Conservation (phyloP, 441 rosid genomes). For the Erodium moschatum region DNA sequence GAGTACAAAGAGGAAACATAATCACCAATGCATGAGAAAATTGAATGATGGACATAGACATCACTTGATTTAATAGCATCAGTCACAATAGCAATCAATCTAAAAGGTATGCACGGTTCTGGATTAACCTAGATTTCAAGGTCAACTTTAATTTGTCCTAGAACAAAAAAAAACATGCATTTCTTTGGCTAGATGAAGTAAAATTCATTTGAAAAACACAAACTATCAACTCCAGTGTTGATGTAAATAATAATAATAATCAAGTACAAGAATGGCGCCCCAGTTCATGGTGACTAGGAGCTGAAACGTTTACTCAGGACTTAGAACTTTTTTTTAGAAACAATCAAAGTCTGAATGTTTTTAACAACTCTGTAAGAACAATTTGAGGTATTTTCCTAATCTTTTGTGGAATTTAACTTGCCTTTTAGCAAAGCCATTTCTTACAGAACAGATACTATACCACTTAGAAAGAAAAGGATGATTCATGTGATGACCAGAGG, state of each 20-base stretch:
- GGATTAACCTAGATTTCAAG: neutral
- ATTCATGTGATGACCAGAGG: neutral
- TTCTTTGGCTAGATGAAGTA: neutral
- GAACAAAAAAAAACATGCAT: neutral
- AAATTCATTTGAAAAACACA: neutral
- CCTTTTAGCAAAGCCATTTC: neutral
- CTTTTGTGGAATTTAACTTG: neutral
- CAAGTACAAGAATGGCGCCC: neutral
- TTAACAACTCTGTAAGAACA: too few species aligned
- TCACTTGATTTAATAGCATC: neutral
- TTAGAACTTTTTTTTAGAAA: neutral
- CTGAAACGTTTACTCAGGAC: neutral
- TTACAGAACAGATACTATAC: neutral
- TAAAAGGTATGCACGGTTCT: neutral
- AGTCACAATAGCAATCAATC: neutral
- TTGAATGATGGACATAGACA: neutral
- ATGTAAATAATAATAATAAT: neutral
- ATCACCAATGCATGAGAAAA: neutral
- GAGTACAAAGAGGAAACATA: conserved; percentile 3
- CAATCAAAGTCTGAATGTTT: neutral
- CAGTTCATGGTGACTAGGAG: neutral
- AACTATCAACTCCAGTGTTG: neutral
- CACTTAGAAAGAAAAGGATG: neutral
- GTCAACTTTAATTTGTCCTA: neutral
- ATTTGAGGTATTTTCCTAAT: too few species aligned